Conservation (phyloP, 106 monocot genomes). For the Apostasia ramifera region DNA sequence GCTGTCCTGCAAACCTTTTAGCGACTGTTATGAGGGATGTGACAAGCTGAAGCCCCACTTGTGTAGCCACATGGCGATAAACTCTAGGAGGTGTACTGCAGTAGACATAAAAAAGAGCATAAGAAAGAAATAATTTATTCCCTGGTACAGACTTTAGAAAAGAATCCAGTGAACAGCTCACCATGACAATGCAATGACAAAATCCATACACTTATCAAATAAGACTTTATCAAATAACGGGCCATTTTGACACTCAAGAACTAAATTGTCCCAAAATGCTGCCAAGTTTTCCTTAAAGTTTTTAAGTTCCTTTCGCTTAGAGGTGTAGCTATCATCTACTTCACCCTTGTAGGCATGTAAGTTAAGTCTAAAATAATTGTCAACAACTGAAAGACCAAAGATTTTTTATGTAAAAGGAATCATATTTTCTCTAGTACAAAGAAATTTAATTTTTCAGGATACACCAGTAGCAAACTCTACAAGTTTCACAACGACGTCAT, state of each 20-base stretch:
- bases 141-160: neutral
- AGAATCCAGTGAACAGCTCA: constrained; percentile 12
- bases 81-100: constrained; percentile 91
- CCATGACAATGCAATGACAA: constrained; percentile 93
- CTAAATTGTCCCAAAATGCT: constrained; percentile 76
- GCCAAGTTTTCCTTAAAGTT: constrained; percentile 87
- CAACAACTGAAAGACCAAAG: neutral
- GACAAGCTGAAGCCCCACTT: constrained; percentile 89
- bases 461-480: constrained; percentile 81
- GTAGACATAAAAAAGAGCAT: neutral
- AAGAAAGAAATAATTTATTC: neutral
- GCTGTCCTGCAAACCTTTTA: constrained; percentile 69
- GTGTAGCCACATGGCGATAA: constrained; percentile 84
- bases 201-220: constrained; percentile 91
- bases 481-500: constrained; percentile 71
- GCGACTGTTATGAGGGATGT: constrained; percentile 87
- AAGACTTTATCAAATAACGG: constrained; percentile 85
- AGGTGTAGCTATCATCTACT: constrained; percentile 70
- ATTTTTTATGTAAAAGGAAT: neutral
- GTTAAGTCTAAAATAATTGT: constrained; percentile 27
- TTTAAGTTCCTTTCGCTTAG: constrained; percentile 82
- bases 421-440: neutral
- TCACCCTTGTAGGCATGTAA: constrained; percentile 39
- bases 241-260: constrained; percentile 93
- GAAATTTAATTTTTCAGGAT: constrained; percentile 21